phyloP scores from a whole-genome alignment of 2,329 filamentous ascomycete species.

The Clonostachys rhizophaga region DNA sequence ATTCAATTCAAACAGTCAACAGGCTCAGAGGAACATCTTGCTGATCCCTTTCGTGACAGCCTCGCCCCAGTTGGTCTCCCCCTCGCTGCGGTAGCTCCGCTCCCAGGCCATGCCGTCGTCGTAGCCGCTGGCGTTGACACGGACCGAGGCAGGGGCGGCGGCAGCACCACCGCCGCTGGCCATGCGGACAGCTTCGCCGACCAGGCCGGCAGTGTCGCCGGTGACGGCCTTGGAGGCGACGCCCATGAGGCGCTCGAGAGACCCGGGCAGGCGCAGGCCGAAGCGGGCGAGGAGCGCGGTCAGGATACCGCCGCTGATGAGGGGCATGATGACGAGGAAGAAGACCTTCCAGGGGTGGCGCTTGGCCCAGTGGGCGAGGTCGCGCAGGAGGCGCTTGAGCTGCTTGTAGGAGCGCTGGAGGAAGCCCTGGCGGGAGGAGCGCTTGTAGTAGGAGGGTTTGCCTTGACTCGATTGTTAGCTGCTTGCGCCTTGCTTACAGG shows the following conservation, averaged over 20 bases:
- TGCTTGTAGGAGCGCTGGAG: constrained; percentile 68
- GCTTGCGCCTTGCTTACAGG: background rate
- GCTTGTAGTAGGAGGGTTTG: constrained; percentile 67
- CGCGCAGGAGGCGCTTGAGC: constrained; percentile 73
- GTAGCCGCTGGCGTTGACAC: constrained; percentile 18
- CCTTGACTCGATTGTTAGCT: constrained; percentile 19
- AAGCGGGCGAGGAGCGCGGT: constrained; percentile 74
- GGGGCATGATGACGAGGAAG: constrained; percentile 79
- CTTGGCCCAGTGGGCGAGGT: constrained; percentile 77
- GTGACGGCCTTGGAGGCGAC: constrained; percentile 35
- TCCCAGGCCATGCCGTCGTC: constrained; percentile 32
- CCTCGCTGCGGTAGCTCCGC: constrained; percentile 19
- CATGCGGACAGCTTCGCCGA: constrained; percentile 52
- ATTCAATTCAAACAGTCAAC: too few species aligned
- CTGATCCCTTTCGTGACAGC: constrained; percentile 27
- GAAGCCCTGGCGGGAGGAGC: constrained; percentile 77
- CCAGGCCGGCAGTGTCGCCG: constrained; percentile 42
- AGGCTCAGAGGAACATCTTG: constrained; percentile 33
- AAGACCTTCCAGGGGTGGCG: constrained; percentile 85
- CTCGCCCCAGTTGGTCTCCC: constrained; percentile 21
- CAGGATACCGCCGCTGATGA: constrained; percentile 79
- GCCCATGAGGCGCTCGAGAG: constrained; percentile 55
- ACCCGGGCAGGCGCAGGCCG: constrained; percentile 69
- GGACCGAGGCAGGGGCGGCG: constrained; percentile 5
- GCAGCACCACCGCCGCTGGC: constrained; percentile 20